These are phyloP conservation scores for Geotrichum bryndzae DNA, from an alignment of 1,139 yeast genomes.

Conservation along the genomic window DNA sequence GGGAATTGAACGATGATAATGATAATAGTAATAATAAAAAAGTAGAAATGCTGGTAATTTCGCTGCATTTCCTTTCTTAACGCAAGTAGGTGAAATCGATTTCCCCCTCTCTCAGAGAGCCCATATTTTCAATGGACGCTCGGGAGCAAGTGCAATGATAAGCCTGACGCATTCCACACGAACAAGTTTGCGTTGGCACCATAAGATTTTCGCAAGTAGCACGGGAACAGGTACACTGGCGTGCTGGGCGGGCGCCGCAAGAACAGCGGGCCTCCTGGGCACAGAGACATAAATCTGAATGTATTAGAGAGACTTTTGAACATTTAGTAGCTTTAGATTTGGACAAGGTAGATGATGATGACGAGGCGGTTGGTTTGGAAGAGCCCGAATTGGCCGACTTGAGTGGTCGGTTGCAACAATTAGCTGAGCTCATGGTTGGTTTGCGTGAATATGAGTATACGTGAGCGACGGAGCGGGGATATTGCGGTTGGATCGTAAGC, in stretches of 20 bases:
- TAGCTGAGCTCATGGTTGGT: too few relatives aligned
- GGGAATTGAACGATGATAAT: not conserved
- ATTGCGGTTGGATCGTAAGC: too few relatives aligned
- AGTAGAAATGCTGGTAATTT: not conserved
- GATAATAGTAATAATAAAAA: not conserved
- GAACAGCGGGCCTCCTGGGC: conserved; percentile 41
- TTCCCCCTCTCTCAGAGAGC: conserved; percentile 36
- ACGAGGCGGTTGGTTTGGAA: too few relatives aligned
- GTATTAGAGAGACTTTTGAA: too few relatives aligned
- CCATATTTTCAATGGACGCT: conserved; percentile 27
- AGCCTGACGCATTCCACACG: conserved; percentile 38
- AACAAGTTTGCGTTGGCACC: conserved; percentile 33
- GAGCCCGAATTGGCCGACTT: too few relatives aligned
- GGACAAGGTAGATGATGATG: too few relatives aligned
- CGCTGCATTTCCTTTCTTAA: not conserved
- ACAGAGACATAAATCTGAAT: conserved; percentile 40
- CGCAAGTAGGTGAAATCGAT: conserved; percentile 37
- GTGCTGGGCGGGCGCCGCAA: conserved; percentile 40
- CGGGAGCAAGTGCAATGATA: conserved; percentile 38
- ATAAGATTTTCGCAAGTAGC: conserved; percentile 35
- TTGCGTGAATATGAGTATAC: too few relatives aligned
- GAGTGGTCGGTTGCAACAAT: too few relatives aligned
- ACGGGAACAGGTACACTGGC: conserved; percentile 36
- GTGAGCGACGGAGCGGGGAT: too few relatives aligned
- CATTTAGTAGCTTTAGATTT: too few relatives aligned